Conservation (phyloP, 345 rosid species). For the Salix udensis region DNA sequence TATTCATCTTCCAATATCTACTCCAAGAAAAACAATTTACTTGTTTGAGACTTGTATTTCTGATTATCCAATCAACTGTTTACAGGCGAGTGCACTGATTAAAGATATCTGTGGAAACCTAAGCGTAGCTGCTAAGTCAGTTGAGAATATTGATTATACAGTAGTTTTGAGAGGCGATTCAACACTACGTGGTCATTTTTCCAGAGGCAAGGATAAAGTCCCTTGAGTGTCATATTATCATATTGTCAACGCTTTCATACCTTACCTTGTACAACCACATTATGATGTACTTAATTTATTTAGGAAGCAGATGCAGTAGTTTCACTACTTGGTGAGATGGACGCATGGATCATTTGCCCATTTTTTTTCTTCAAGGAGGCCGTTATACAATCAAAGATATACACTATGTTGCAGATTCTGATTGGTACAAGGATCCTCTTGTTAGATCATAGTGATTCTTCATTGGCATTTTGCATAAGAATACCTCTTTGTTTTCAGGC, state of each 20-base stretch:
- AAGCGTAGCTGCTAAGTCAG: slow-evolving; percentile 51
- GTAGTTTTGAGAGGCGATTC: slow-evolving; percentile 96
- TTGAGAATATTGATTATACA: slow-evolving; percentile 57
- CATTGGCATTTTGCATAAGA: background rate
- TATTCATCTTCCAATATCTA: background rate
- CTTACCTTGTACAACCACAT: slow-evolving; percentile 3
- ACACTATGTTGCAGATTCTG: slow-evolving; percentile 91
- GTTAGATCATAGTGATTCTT: background rate
- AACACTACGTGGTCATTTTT: slow-evolving; percentile 95
- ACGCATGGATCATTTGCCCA: slow-evolving; percentile 93
- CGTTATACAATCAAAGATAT: slow-evolving; percentile 82
- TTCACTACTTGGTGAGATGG: slow-evolving; percentile 87
- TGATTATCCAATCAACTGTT: slow-evolving; percentile 15
- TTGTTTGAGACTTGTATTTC: slow-evolving; percentile 14
- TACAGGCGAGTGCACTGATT: slow-evolving; percentile 71
- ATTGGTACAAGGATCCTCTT: slow-evolving; percentile 40
- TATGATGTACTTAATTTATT: slow-evolving; percentile 19
- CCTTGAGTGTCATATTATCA: slow-evolving; percentile 1
- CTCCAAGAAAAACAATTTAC: background rate
- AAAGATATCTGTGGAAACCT: slow-evolving; percentile 75
- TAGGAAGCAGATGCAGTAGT: slow-evolving; percentile 91
- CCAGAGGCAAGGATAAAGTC: slow-evolving; percentile 61
- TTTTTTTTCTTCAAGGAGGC: slow-evolving; percentile 97
- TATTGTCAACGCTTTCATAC: background rate
- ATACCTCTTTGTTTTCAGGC: slow-evolving; percentile 41